Evolutionary conservation across 2,329 filamentous ascomycete species (phyloP), one percentile per base, ranked within the genome.

Genomic region (Xylariaceae sp.): DNA sequence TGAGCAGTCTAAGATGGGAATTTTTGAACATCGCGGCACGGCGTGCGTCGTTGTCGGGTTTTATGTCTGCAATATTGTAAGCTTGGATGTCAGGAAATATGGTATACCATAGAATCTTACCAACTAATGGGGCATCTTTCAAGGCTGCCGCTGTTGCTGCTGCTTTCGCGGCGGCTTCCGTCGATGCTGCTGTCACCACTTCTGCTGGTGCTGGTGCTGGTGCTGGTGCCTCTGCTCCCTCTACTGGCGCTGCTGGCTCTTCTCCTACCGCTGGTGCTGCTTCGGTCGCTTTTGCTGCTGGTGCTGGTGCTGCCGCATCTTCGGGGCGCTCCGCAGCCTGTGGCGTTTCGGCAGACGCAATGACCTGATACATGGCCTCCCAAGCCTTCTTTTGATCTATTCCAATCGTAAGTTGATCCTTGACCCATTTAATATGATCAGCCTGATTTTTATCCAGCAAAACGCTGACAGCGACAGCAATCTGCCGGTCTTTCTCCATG

Each of bases 11-110:
- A 2, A 97, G 79, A 65, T 92, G 86, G 7, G 88, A 85, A 70
- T 97, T 95, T 67, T 90, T 95, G 75, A 95, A 95, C 72, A 96
- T 85, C 30, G 89, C 87, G 27, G 79, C 80, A 49, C 85, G 84
- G 41, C 85, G 83, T 47, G 81, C 77, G 45, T 88, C 82, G 42
- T 80, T 83, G 54, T 87, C 83, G 0, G 87, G 78, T 49, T 78
- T 80, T 51, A 91, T 73, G 53, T 73, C 82, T 86, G 64, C 19
- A 11, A 26, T 35, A 19, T 34, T 39, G 56, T 75, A 63, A 76
- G 71, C 55, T 29, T 47, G 27, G 4, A 51, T n/a, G 12, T 19
- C 34, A 31, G 48, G 45, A 49, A 19, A 46, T 11, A 43, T 12
- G 27, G 31, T 30, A 45, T 6, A 30, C 47, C 12, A n/a, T 8